Base-by-base conservation (phyloP, 2,329 filamentous ascomycete genomes). In the Gyromitra esculenta region DNA sequence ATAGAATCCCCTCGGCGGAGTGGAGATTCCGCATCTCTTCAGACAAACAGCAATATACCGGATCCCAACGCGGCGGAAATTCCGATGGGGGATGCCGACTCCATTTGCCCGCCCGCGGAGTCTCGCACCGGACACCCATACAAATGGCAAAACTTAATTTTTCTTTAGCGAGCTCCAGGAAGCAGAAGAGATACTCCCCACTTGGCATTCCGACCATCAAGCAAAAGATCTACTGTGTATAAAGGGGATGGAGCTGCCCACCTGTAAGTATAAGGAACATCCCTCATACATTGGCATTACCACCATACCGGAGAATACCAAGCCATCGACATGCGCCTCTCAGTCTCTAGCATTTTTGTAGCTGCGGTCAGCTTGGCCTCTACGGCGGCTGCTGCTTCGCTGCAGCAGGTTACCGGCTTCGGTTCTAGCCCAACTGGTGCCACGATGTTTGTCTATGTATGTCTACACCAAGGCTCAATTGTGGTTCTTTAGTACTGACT, bases 391-490 rank as follows among this genome's bases (percentile, higher is more conserved):
- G 81, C 80, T 8, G 80, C 80, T 15, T 80, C 81, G 1, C 80
- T 85, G 21, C 81, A 81, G 9, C 81, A 84, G 57, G 84, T 87
- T 69, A 82, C 82, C 5, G 80, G 82, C 77, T 87, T 85, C 64
- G 85, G 85, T 11, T 79, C 80, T 8, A 88, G 87, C 69, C 84
- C 85, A 5, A 85, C 84, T 18, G 85, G 86, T 39, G 86, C 86
- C 3, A 83, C 82, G 15, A 88, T 89, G 82, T 87, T 86, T 83
- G 86, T 89, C 73, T 86, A 86, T 72, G 85, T 86, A 60, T 15
- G 50, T 54, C 13, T 6, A 48, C 9, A 8, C 18, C 15, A 25
- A 2, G 5, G 9, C 43, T 37, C n/a, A 31, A 5, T 4, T 25
- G 9, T 7, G 9, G 25, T 8, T 37, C 41, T 2, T 21, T 48